Conservation (phyloP, 2,329 filamentous ascomycete species). For the Xylaria sp. region DNA sequence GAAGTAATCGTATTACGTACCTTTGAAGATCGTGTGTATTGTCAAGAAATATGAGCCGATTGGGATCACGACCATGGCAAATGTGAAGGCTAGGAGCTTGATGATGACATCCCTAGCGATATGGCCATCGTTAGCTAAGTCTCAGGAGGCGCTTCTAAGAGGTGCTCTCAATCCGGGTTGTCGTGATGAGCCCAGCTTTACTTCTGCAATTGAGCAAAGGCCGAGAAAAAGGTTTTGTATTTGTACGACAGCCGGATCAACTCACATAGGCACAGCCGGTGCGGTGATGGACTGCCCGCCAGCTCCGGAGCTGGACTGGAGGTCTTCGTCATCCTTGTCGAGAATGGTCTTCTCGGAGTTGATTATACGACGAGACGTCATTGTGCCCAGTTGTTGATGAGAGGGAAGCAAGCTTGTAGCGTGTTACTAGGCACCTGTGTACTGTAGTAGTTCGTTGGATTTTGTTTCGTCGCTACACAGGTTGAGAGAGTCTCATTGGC, state of each 20-base stretch:
- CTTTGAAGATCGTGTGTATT: constrained; percentile 79
- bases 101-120: constrained; percentile 77
- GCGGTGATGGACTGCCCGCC: constrained; percentile 69
- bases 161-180: neutral
- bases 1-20: constrained; percentile 58
- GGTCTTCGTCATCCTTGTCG: constrained; percentile 65
- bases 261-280: constrained; percentile 86
- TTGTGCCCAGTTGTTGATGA: constrained; percentile 51
- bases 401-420: neutral
- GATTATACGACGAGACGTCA: constrained; percentile 77
- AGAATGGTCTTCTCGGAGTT: constrained; percentile 74
- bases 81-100: constrained; percentile 90
- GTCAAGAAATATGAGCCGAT: constrained; percentile 91
- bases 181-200: neutral
- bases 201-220: neutral
- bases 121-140: constrained; percentile 22
- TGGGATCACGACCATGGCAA: constrained; percentile 89
- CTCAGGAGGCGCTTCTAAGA: neutral
- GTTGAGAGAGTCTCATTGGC: neutral
- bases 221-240: neutral
- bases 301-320: constrained; percentile 52
- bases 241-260: constrained; percentile 37
- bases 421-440: neutral
- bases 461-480: neutral
- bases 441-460: neutral